Evolutionary conservation across 441 rosid genomes (phyloP).

Genomic region (Adansonia gregorii): DNA sequence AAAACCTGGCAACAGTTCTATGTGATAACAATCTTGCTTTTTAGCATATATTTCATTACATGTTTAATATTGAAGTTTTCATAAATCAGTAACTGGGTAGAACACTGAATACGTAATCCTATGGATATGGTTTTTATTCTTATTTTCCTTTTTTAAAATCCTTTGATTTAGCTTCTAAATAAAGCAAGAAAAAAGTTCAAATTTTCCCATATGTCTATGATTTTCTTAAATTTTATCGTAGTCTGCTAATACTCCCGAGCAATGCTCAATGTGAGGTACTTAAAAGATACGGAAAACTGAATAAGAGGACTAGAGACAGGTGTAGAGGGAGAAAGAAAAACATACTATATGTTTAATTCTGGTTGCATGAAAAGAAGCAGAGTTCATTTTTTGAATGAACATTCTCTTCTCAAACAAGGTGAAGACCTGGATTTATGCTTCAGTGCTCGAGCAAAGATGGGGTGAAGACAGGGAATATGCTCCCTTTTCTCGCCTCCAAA

Average conservation of each 20-base stretch:
- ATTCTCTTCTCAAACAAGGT: too few species aligned
- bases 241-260: background rate
- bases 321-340: background rate
- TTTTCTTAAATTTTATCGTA: background rate
- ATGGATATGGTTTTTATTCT: too few species aligned
- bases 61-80: too few species aligned
- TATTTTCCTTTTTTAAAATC: too few species aligned
- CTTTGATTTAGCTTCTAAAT: background rate
- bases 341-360: background rate
- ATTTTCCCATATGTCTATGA: background rate
- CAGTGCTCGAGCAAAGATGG: constrained; percentile 10
- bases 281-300: background rate
- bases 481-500: background rate
- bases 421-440: background rate
- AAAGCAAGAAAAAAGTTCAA: background rate
- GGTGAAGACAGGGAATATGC: background rate
- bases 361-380: background rate
- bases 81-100: too few species aligned
- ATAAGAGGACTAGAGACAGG: background rate
- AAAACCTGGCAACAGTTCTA: background rate
- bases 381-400: too few species aligned
- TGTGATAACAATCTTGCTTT: background rate
- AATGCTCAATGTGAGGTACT: background rate
- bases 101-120: too few species aligned
- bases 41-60: background rate